Evolutionary conservation across 2,329 filamentous ascomycete genomes (phyloP).

Genomic region (Fusarium sp.): DNA sequence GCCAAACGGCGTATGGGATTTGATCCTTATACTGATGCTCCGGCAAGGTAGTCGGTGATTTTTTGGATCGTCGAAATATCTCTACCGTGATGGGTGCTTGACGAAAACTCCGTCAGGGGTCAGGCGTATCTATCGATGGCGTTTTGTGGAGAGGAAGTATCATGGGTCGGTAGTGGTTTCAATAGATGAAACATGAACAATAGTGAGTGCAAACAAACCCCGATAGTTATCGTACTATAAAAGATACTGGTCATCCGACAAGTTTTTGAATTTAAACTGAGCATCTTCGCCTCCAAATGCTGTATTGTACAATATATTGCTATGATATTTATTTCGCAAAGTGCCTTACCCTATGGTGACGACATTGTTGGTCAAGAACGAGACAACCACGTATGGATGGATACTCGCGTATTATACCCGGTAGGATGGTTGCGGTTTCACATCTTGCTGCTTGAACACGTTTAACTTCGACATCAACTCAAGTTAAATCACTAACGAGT

Average conservation of each 20-base stretch:
- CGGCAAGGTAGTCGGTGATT: constrained; percentile 39
- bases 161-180: background rate
- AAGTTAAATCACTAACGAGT: background rate
- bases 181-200: background rate
- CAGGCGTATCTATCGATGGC: background rate
- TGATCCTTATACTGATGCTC: constrained; percentile 64
- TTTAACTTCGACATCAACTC: background rate
- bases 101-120: constrained; percentile 8
- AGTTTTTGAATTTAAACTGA: background rate
- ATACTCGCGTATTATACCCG: background rate
- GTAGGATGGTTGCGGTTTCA: constrained; percentile 17
- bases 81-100: background rate
- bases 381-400: background rate
- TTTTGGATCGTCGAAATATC: background rate
- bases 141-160: background rate
- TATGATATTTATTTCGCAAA: background rate
- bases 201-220: background rate
- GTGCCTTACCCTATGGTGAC: constrained; percentile 29
- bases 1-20: constrained; percentile 64
- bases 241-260: background rate
- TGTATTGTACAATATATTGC: background rate
- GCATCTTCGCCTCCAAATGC: background rate
- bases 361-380: constrained; percentile 11
- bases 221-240: background rate
- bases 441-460: constrained; percentile 6